phyloP scores from a whole-genome alignment of 768 basidiomycete genomes.

The Kwoniella bestiolae region DNA sequence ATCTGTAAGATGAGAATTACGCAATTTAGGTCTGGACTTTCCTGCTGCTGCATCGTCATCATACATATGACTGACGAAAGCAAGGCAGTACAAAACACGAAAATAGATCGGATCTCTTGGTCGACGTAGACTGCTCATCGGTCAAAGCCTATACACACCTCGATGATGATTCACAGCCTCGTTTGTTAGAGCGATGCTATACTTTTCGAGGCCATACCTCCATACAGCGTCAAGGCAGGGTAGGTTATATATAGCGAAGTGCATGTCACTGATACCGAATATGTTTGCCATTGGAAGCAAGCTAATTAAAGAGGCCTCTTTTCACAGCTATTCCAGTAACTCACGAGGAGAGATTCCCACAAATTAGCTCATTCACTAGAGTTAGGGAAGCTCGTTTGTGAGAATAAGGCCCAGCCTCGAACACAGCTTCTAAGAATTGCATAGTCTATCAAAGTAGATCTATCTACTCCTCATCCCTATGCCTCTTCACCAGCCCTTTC shows the following conservation, averaged over 20 bases:
- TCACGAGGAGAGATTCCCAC: too few species aligned
- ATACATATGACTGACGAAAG: too few species aligned
- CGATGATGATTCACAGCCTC: too few species aligned
- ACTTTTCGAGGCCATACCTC: not conserved
- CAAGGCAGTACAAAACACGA: not conserved
- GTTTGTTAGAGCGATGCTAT: not conserved
- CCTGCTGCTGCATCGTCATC: not conserved
- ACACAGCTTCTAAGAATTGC: too few species aligned
- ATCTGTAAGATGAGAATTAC: not conserved
- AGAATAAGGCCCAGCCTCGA: not conserved
- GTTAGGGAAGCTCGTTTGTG: not conserved
- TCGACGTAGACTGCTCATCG: too few species aligned
- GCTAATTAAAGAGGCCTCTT: not conserved
- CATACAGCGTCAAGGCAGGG: too few species aligned
- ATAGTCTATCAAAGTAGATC: not conserved
- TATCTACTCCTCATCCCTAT: constrained; percentile 8
- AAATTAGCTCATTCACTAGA: too few species aligned
- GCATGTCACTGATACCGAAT: not conserved
- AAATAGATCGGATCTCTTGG: too few species aligned
- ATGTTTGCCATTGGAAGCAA: too few species aligned
- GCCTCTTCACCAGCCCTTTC: constrained; percentile 13
- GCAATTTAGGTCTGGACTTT: not conserved
- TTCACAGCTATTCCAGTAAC: too few species aligned
- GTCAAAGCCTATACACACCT: too few species aligned
- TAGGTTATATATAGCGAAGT: too few species aligned